Conservation (phyloP, 2,329 filamentous ascomycete species). For the Phaeoacremonium minimum region DNA sequence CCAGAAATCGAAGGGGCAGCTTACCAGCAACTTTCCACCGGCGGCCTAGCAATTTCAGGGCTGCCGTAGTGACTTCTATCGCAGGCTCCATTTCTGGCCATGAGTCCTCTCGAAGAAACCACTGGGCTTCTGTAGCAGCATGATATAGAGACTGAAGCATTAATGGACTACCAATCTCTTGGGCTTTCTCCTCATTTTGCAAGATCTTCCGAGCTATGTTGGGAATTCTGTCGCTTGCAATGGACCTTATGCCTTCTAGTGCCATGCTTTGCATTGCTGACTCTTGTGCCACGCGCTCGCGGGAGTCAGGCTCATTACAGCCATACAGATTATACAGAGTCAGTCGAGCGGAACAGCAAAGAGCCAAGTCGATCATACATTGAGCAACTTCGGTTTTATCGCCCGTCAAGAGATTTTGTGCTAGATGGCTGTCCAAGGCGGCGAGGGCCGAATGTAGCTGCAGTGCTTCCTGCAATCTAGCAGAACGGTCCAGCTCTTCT, state of each 20-base stretch:
- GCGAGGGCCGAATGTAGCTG: slow-evolving; percentile 6
- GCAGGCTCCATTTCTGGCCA: background rate
- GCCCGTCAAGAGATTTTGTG: background rate
- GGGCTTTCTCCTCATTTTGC: background rate
- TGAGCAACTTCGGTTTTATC: background rate
- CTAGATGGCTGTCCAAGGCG: slow-evolving; percentile 4
- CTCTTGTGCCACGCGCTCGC: background rate
- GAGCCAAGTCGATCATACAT: slow-evolving; percentile 2
- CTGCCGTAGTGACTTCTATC: background rate
- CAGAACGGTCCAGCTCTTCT: background rate
- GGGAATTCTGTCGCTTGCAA: background rate
- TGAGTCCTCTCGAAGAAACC: background rate
- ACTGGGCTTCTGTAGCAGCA: background rate
- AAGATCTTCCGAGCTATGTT: background rate
- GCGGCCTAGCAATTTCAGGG: background rate
- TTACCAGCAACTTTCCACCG: background rate
- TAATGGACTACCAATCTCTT: background rate
- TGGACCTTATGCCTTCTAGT: background rate
- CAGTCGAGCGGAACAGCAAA: slow-evolving; percentile 4
- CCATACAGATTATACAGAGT: slow-evolving; percentile 6
- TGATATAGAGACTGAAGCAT: background rate
- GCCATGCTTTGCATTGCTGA: background rate
- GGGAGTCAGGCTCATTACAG: slow-evolving; percentile 5
- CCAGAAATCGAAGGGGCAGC: too few species aligned
- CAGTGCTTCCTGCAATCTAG: slow-evolving; percentile 5